phyloP scores from a whole-genome alignment of 2,329 filamentous ascomycete genomes.

The Aspergillus brasiliensis region DNA sequence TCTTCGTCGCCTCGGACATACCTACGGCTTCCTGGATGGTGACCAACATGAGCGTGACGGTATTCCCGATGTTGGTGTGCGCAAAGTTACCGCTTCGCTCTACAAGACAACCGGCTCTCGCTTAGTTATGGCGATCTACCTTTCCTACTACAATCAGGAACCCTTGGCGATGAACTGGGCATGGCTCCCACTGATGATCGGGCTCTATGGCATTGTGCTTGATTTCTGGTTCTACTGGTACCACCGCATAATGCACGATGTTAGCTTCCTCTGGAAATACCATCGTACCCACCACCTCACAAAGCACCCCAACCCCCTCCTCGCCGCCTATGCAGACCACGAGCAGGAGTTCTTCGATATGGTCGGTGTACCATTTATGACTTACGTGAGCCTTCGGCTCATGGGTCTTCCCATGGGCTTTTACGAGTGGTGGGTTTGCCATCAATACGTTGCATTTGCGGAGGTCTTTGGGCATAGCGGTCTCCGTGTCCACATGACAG shows the following conservation, averaged over 20 bases:
- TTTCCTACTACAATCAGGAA: conserved; percentile 12
- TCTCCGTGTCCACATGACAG: conserved; percentile 15
- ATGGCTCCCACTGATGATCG: conserved; percentile 18
- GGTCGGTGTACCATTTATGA: conserved; percentile 14
- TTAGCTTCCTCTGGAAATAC: conserved; percentile 17
- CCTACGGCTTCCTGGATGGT: conserved; percentile 19
- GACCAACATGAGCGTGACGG: conserved; percentile 22
- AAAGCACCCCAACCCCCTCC: conserved; percentile 18
- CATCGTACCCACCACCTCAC: conserved; percentile 19
- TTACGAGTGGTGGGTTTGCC: conserved; percentile 24
- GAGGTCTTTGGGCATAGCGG: conserved; percentile 21
- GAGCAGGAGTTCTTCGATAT: conserved; percentile 22
- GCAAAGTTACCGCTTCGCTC: conserved; percentile 14
- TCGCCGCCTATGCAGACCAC: conserved; percentile 20
- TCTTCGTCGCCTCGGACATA: conserved; percentile 14
- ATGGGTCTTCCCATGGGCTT: conserved; percentile 19
- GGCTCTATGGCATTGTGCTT: conserved; percentile 18
- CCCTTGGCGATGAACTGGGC: conserved; percentile 12
- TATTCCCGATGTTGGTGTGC: conserved; percentile 18
- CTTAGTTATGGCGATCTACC: conserved; percentile 13
- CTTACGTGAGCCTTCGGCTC: conserved; percentile 14
- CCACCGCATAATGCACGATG: conserved; percentile 19
- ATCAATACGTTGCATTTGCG: conserved; percentile 18
- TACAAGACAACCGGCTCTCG: conserved; percentile 19
- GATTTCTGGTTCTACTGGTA: conserved; percentile 25